phyloP scores from a whole-genome alignment of 2,329 filamentous ascomycete species.

The Talaromyces funiculosus region DNA sequence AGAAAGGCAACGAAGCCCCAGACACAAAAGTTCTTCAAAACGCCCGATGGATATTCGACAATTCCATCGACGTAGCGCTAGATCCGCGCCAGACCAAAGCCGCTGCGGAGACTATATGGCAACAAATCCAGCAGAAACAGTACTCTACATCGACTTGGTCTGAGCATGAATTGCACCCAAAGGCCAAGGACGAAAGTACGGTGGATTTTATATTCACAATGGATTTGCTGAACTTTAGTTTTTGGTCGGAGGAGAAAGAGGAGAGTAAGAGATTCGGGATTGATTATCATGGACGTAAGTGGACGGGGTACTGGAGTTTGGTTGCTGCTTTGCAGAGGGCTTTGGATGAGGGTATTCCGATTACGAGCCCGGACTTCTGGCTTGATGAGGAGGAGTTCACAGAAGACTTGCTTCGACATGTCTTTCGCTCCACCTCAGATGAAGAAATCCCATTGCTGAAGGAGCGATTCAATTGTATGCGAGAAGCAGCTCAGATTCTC shows the following conservation, averaged over 20 bases:
- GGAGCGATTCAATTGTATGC: slow-evolving; percentile 70
- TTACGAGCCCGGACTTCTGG: slow-evolving; percentile 87
- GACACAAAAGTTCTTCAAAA: slow-evolving; percentile 77
- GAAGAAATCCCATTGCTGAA: slow-evolving; percentile 81
- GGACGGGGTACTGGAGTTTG: slow-evolving; percentile 95
- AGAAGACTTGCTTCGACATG: slow-evolving; percentile 63
- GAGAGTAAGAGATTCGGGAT: slow-evolving; percentile 69
- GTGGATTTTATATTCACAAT: slow-evolving; percentile 95
- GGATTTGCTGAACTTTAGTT: slow-evolving; percentile 94
- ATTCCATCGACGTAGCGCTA: slow-evolving; percentile 86
- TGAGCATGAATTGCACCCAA: slow-evolving; percentile 82
- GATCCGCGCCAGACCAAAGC: slow-evolving; percentile 76
- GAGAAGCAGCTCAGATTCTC: slow-evolving; percentile 76
- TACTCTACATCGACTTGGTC: slow-evolving; percentile 87
- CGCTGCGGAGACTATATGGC: slow-evolving; percentile 73
- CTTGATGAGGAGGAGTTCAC: slow-evolving; percentile 68
- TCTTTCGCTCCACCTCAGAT: slow-evolving; percentile 81
- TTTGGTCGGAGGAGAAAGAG: slow-evolving; percentile 73
- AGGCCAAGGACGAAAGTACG: slow-evolving; percentile 69
- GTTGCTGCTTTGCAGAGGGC: slow-evolving; percentile 83
- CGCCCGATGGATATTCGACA: slow-evolving; percentile 83
- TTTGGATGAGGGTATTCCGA: slow-evolving; percentile 83
- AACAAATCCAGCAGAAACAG: slow-evolving; percentile 72
- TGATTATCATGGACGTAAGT: slow-evolving; percentile 70
- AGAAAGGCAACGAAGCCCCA: slow-evolving; percentile 51